Evolutionary conservation across 306 rosid genomes (phyloP).

Genomic region (Gastrolobium villosum): DNA sequence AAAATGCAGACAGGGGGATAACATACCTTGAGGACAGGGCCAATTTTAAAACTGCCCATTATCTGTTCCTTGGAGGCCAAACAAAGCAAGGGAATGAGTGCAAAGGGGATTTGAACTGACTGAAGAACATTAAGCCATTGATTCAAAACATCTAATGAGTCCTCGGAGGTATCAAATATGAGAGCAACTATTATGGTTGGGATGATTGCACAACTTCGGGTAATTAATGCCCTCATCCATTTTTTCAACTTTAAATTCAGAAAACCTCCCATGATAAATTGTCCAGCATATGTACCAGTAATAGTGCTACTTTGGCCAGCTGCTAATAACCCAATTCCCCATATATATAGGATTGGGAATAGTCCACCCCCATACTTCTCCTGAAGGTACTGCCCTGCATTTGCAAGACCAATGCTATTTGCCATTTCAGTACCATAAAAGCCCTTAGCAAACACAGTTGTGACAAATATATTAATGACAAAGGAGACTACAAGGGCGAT

Average conservation of each 20-base stretch:
- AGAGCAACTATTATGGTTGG: constrained; percentile 94
- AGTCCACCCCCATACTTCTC: constrained; percentile 92
- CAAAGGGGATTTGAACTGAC: constrained; percentile 97
- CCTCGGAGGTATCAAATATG: constrained; percentile 77
- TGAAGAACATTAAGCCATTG: constrained; percentile 99
- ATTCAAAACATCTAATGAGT: constrained; percentile 75
- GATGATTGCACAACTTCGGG: constrained; percentile 86
- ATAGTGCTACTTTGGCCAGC: constrained; percentile 99
- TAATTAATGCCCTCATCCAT: constrained; percentile 91
- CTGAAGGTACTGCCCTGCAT: constrained; percentile 93
- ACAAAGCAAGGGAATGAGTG: constrained; percentile 92
- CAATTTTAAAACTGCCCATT: constrained; percentile 92
- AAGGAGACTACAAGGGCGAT: constrained; percentile 83
- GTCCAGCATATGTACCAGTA: constrained; percentile 99
- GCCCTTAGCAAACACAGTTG: constrained; percentile 92
- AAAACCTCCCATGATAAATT: constrained; percentile 98
- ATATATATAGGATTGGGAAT: constrained; percentile 88
- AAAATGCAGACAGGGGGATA: constrained; percentile 36
- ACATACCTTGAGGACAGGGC: constrained; percentile 80
- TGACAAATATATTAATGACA: constrained; percentile 83
- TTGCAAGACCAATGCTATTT: constrained; percentile 79
- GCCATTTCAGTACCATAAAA: constrained; percentile 87
- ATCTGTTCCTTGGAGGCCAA: constrained; percentile 91
- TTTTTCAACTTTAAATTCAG: constrained; percentile 87
- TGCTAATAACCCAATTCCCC: constrained; percentile 95